Percentiles rank a stretch among this genome's conserved stretches.
These are phyloP conservation scores for Boletales sp. DNA, from an alignment of 768 basidiomycete species.

Conservation along the genomic window DNA sequence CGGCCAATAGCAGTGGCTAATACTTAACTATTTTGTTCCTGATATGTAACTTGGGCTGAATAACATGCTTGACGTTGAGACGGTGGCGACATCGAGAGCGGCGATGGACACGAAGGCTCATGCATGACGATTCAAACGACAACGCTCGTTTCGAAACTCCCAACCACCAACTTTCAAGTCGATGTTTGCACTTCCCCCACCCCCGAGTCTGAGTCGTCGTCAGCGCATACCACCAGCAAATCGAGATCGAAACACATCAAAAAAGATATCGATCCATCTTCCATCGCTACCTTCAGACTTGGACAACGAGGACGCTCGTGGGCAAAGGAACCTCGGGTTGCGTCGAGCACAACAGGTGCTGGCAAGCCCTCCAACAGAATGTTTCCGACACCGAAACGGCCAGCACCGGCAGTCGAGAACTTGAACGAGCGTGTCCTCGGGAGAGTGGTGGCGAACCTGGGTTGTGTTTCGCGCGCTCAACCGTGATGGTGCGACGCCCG, in stretches of 20 bases:
- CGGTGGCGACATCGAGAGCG: conserved; percentile 67
- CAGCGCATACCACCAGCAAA: conserved; percentile 2
- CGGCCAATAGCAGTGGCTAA: too few relatives aligned
- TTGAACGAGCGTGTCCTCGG: conserved; percentile 55
- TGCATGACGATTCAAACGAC: conserved; percentile 3
- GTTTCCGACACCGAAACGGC: conserved; percentile 71
- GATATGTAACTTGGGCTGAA: too few relatives aligned
- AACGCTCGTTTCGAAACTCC: conserved; percentile 17
- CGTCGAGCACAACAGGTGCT: conserved; percentile 39
- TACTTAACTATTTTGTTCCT: too few relatives aligned
- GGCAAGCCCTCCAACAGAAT: conserved; percentile 66
- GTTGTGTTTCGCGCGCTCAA: conserved; percentile 49
- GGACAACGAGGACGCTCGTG: conserved; percentile 44
- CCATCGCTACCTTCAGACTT: conserved; percentile 27
- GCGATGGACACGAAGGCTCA: conserved; percentile 39
- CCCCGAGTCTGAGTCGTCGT: neutral
- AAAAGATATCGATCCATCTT: conserved; percentile 41
- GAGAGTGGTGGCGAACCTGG: conserved; percentile 56
- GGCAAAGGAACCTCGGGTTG: conserved; percentile 55
- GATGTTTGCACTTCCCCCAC: too few relatives aligned
- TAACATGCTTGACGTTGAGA: conserved; percentile 77
- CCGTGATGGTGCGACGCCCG: too few relatives aligned
- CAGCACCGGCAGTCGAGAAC: conserved; percentile 30
- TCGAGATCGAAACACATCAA: conserved; percentile 39
- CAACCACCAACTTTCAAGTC: conserved; percentile 29